Conservation (phyloP, 129 eudicot genomes). For the Flaveria sonorensis region DNA sequence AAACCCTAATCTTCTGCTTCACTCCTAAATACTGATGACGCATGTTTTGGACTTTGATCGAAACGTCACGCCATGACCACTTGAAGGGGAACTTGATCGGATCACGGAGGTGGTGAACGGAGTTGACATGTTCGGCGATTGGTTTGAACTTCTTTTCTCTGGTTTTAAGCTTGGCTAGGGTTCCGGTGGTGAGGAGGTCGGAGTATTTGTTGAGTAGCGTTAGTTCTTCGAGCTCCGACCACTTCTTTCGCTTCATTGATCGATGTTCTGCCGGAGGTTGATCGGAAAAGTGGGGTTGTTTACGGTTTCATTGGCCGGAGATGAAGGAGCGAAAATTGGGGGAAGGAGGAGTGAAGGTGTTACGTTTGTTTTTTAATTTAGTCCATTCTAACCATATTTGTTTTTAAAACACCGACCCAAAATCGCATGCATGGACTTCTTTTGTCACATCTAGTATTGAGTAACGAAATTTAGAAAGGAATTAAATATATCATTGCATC, state of each 20-base stretch:
- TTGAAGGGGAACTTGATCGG: conserved; percentile 68
- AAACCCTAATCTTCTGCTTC: conserved; percentile 74
- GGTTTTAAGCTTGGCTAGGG: conserved; percentile 73
- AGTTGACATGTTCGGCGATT: conserved; percentile 83
- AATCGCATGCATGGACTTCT: too few species aligned
- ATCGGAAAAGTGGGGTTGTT: conserved; percentile 19
- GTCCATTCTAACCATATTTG: too few species aligned
- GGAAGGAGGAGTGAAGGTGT: conserved; percentile 6
- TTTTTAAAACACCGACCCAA: too few species aligned
- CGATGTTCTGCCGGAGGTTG: neutral
- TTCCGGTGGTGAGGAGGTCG: conserved; percentile 57
- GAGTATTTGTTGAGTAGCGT: conserved; percentile 67
- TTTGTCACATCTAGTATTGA: too few species aligned
- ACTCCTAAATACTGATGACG: conserved; percentile 91
- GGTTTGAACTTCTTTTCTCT: conserved; percentile 90
- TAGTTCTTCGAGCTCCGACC: conserved; percentile 85
- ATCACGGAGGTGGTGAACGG: conserved; percentile 70
- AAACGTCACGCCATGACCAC: conserved; percentile 94
- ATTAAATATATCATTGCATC: too few species aligned
- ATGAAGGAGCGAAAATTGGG: neutral
- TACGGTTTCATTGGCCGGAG: conserved; percentile 26
- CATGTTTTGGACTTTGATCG: conserved; percentile 93
- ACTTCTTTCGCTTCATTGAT: conserved; percentile 89
- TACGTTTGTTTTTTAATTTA: neutral
- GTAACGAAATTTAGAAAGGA: too few species aligned